phyloP scores from a whole-genome alignment of 202 grass and related monocot genomes.

The Saccharum hybrid region DNA sequence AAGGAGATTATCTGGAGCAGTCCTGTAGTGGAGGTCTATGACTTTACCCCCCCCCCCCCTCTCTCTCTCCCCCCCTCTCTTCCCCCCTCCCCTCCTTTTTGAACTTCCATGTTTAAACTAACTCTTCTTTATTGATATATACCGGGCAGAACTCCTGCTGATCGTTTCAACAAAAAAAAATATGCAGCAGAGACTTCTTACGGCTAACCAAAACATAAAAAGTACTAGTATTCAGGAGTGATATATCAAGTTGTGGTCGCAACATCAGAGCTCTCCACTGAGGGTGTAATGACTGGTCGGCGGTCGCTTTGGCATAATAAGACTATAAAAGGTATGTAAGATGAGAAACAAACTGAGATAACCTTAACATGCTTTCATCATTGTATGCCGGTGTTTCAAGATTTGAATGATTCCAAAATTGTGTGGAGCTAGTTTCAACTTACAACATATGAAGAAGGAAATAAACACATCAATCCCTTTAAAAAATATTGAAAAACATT shows the following conservation, averaged over 20 bases:
- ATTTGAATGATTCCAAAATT: conserved; percentile 19
- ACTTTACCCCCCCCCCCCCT: too few species aligned
- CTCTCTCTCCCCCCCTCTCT: too few species aligned
- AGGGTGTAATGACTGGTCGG: neutral
- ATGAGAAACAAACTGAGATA: neutral
- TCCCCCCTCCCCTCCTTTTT: too few species aligned
- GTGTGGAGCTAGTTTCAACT: neutral
- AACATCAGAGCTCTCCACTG: neutral
- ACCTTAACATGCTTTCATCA: neutral
- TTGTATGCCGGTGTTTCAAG: neutral
- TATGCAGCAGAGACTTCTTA: neutral
- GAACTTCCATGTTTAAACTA: too few species aligned
- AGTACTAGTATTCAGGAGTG: neutral
- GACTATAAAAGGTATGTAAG: neutral
- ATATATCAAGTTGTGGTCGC: neutral
- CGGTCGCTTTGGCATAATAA: neutral
- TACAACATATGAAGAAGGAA: conserved; percentile 14
- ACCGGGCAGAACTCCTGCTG: too few species aligned
- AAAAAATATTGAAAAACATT: neutral
- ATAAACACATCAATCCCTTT: neutral
- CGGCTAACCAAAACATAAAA: neutral
- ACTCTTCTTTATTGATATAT: neutral
- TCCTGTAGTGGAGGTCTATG: too few species aligned
- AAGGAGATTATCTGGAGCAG: too few species aligned
- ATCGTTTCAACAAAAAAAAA: too few species aligned